Base-by-base conservation (phyloP, 2,329 filamentous ascomycete species). In the Xylaria sp. region DNA sequence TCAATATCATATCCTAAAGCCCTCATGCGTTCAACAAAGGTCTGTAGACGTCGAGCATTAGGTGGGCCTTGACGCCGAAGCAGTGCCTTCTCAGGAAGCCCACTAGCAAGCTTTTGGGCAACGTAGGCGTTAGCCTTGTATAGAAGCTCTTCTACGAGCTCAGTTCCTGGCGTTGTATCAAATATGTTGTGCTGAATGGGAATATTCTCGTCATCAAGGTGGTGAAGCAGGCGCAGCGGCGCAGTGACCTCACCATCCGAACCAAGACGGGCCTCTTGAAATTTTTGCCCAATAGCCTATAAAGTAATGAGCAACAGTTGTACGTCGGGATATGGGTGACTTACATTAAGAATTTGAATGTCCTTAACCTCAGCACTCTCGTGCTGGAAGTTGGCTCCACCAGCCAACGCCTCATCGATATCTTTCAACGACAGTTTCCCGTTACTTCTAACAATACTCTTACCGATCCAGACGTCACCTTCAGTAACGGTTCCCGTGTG, bases 111-210 rank as follows among this genome's bases (percentile, higher is more conserved):
- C 78, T 93, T 94, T 82, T 96, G 91, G 17, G 95, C 96, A 70
- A 99, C 92, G 78, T 93, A 92, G 56, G 89, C 87, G 79, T 99
- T 98, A 67, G 93, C 92, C 84, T 97, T 97, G 85, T 97, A 92
- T 82, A 93, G 91, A 61, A 99, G 85, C 83, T 99, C 96, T 80
- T 99, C 96, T 53, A 98, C 93, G 71, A 98, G 88, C 82, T 98
- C 95, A 71, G 97, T 93, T 2, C 94, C 93, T 9, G 91, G 86
- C 12, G 93, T 93, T 34, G 93, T 95, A 79, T 98, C 91, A 77
- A 98, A 99, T 72, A 99, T 92, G 82, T 98, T 99, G 79, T 93
- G 89, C 82, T 97, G 94, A 48, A 98, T 94, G 2, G 95, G 96
- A 61, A 98, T 93, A 80, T 98, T 98, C 85, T 99, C 96, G 75